These are phyloP conservation scores for Ogataea glucozyma DNA, from an alignment of 805 yeast species.

Conservation along the genomic window DNA sequence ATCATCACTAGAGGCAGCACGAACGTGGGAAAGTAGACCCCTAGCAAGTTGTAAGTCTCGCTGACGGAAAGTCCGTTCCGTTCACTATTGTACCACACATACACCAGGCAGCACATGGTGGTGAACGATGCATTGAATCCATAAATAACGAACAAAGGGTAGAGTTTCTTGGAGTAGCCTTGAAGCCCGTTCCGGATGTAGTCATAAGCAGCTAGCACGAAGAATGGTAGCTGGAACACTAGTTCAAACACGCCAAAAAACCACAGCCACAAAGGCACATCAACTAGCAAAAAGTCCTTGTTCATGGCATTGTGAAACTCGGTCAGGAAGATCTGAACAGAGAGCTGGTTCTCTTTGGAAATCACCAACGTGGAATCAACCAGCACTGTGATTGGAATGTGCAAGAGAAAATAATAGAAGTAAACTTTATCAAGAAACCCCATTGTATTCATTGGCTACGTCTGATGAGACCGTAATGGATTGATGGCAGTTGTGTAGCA, in stretches of 20 bases:
- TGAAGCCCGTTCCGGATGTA: slow-evolving; percentile 2
- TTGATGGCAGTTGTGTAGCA: not conserved
- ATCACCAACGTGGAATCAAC: slow-evolving; percentile 75
- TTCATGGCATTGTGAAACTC: slow-evolving; percentile 62
- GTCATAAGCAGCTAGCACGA: slow-evolving; percentile 45
- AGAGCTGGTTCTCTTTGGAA: slow-evolving; percentile 49
- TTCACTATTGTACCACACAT: slow-evolving; percentile 40
- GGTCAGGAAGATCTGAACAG: slow-evolving; percentile 50
- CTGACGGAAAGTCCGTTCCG: slow-evolving; percentile 39
- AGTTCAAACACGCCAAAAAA: slow-evolving; percentile 4
- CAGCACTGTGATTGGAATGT: slow-evolving; percentile 71
- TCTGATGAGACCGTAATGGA: not conserved
- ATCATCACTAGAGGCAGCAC: slow-evolving; percentile 61
- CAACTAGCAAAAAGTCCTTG: slow-evolving; percentile 66
- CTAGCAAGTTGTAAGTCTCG: slow-evolving; percentile 46
- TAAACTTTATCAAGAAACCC: slow-evolving; percentile 25
- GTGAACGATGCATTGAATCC: slow-evolving; percentile 84
- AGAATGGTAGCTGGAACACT: slow-evolving; percentile 44
- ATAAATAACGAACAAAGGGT: slow-evolving; percentile 51
- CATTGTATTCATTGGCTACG: not conserved
- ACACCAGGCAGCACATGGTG: slow-evolving; percentile 69
- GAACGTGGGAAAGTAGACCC: slow-evolving; percentile 70
- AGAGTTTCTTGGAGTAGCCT: slow-evolving; percentile 25
- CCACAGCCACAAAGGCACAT: slow-evolving; percentile 54
- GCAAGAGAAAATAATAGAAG: slow-evolving; percentile 46